phyloP scores from a whole-genome alignment of 768 basidiomycete species.

The Pseudohyphozyma bogoriensis region DNA sequence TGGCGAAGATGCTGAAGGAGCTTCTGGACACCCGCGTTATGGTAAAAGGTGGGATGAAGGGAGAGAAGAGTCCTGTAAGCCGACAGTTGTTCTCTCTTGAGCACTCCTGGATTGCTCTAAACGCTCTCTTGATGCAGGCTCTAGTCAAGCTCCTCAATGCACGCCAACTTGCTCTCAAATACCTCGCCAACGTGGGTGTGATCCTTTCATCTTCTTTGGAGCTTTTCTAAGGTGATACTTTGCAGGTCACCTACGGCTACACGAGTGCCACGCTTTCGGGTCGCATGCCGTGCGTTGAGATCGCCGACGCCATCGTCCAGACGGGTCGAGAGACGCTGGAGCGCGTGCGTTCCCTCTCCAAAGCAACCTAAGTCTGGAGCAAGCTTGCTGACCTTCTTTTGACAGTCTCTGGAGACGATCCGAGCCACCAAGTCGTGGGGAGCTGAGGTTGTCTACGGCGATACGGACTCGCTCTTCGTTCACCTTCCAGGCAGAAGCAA shows the following conservation, averaged over 20 bases:
- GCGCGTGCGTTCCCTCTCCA: conserved; percentile 50
- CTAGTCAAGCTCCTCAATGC: conserved; percentile 71
- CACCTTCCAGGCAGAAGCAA: conserved; percentile 82
- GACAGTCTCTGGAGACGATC: conserved; percentile 70
- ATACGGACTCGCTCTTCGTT: conserved; percentile 92
- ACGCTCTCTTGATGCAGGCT: conserved; percentile 44
- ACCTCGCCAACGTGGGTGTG: conserved; percentile 62
- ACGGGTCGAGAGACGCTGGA: conserved; percentile 90
- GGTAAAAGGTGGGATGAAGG: conserved; percentile 98
- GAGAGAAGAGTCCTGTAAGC: conserved; percentile 54
- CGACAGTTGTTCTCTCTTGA: conserved; percentile 50
- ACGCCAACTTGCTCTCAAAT: conserved; percentile 84
- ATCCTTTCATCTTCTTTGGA: too few species aligned
- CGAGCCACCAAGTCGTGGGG: conserved; percentile 73
- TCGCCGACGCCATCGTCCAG: conserved; percentile 96
- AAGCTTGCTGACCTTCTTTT: not conserved
- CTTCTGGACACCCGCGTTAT: conserved; percentile 89
- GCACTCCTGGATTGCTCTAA: not conserved
- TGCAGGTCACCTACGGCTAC: conserved; percentile 69
- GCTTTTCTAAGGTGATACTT: conserved; percentile 8
- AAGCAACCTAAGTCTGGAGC: not conserved
- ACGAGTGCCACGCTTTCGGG: conserved; percentile 90
- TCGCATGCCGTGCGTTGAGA: conserved; percentile 95
- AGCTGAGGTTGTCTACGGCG: conserved; percentile 88
- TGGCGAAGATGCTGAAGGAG: conserved; percentile 85